Percentiles rank a stretch among this genome's conserved stretches.
phyloP scores from a whole-genome alignment of 345 rosid species.

The Raphanus sativus region DNA sequence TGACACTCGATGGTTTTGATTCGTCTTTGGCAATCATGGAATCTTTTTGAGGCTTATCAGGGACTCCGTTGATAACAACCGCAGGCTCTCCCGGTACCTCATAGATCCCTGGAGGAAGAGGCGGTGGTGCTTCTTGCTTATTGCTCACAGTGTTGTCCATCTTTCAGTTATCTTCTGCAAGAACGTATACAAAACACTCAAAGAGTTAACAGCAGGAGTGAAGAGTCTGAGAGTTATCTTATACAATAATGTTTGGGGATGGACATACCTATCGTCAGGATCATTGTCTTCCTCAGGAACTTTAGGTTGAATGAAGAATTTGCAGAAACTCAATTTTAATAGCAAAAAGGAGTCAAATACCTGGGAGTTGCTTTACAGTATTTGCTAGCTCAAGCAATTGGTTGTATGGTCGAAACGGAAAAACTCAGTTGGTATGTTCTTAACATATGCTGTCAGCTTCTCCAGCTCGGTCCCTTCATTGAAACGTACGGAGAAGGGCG shows the following conservation, averaged over 20 bases:
- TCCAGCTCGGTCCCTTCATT: too few species aligned
- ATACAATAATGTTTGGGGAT: neutral
- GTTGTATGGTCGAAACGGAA: too few species aligned
- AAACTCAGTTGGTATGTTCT: too few species aligned
- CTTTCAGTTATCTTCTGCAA: constrained; percentile 20
- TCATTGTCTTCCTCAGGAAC: too few species aligned
- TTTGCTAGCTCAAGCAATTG: too few species aligned
- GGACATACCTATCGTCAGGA: too few species aligned
- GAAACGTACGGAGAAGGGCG: too few species aligned
- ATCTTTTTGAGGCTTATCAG: constrained; percentile 39
- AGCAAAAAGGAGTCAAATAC: too few species aligned
- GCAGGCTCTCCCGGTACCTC: constrained; percentile 80
- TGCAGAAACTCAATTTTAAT: constrained; percentile 60
- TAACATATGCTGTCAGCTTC: too few species aligned
- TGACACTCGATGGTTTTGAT: constrained; percentile 14
- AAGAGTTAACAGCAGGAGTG: neutral
- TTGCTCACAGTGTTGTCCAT: constrained; percentile 32
- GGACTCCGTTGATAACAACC: constrained; percentile 72
- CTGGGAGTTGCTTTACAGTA: too few species aligned
- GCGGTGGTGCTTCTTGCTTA: constrained; percentile 37
- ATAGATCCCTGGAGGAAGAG: constrained; percentile 40
- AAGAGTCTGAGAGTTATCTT: neutral
- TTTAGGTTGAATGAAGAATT: constrained; percentile 79
- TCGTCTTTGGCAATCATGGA: constrained; percentile 21
- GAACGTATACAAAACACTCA: neutral